Evolutionary conservation across 345 rosid species (phyloP).

Genomic region (Physaria fendleri): DNA sequence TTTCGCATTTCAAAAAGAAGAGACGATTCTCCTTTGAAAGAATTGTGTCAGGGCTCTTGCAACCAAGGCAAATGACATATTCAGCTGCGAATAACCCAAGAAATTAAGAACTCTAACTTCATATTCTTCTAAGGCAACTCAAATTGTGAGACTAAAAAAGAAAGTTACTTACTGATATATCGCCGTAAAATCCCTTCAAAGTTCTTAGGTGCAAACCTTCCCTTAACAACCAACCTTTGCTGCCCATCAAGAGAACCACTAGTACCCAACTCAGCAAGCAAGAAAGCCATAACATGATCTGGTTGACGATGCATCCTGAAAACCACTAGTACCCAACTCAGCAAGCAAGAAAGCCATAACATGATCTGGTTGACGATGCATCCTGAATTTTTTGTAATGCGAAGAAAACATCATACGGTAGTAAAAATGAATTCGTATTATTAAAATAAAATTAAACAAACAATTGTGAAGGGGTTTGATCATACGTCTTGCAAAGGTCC

Average conservation of each 20-base stretch:
- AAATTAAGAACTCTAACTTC: not conserved
- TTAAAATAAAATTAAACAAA: not conserved
- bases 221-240: slow-evolving; percentile 75
- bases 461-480: not conserved
- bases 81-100: slow-evolving; percentile 32
- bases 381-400: slow-evolving; percentile 34
- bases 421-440: not conserved
- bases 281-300: slow-evolving; percentile 72
- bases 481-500: too few relatives aligned
- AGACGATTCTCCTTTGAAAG: slow-evolving; percentile 56
- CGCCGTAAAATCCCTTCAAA: slow-evolving; percentile 61
- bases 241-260: slow-evolving; percentile 82
- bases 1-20: slow-evolving; percentile 59
- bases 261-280: slow-evolving; percentile 75
- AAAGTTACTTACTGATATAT: slow-evolving; percentile 57
- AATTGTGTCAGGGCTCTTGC: slow-evolving; percentile 52
- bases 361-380: slow-evolving; percentile 96
- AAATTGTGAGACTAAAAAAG: not conserved
- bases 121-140: not conserved
- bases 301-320: slow-evolving; percentile 82
- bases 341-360: slow-evolving; percentile 88
- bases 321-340: slow-evolving; percentile 94
- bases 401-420: not conserved
- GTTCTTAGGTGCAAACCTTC: slow-evolving; percentile 69
- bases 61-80: slow-evolving; percentile 44